Conservation (phyloP, 2,329 filamentous ascomycete genomes). For the Botryotinia globosa region DNA sequence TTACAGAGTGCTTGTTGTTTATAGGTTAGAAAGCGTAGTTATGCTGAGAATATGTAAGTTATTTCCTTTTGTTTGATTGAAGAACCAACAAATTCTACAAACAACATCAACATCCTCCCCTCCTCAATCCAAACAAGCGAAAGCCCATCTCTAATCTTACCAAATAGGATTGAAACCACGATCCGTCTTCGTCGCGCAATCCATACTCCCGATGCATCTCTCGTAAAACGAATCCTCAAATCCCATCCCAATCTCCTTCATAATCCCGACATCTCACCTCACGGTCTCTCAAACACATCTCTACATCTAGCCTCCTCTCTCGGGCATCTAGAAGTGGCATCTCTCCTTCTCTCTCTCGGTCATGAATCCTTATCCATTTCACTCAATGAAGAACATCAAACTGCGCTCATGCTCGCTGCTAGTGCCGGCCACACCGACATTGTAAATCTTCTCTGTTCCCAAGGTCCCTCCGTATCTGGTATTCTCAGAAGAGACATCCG, state of each 20-base stretch:
- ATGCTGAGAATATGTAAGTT: slow-evolving; percentile 22
- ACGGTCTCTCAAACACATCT: slow-evolving; percentile 73
- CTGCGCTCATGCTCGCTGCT: slow-evolving; percentile 77
- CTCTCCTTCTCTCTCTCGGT: slow-evolving; percentile 64
- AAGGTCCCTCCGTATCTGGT: slow-evolving; percentile 47
- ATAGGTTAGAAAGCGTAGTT: slow-evolving; percentile 12
- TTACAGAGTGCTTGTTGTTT: not conserved
- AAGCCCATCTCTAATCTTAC: not conserved
- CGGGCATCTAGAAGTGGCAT: slow-evolving; percentile 66
- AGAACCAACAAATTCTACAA: not conserved
- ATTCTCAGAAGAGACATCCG: slow-evolving; percentile 57
- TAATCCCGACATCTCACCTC: slow-evolving; percentile 69
- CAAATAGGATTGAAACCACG: slow-evolving; percentile 69
- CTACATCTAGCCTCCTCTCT: slow-evolving; percentile 76
- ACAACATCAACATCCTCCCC: not conserved
- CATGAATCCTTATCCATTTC: slow-evolving; percentile 70
- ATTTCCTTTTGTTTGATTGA: not conserved
- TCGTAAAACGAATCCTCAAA: slow-evolving; percentile 73
- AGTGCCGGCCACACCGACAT: slow-evolving; percentile 67
- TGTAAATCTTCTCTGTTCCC: slow-evolving; percentile 66
- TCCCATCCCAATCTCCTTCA: slow-evolving; percentile 69
- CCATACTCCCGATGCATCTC: slow-evolving; percentile 64
- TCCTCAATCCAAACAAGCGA: not conserved
- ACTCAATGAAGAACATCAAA: slow-evolving; percentile 76
- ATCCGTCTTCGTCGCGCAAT: slow-evolving; percentile 81